Evolutionary conservation across 2,329 filamentous ascomycete genomes (phyloP).

Genomic region (Paecilomyces sp.): DNA sequence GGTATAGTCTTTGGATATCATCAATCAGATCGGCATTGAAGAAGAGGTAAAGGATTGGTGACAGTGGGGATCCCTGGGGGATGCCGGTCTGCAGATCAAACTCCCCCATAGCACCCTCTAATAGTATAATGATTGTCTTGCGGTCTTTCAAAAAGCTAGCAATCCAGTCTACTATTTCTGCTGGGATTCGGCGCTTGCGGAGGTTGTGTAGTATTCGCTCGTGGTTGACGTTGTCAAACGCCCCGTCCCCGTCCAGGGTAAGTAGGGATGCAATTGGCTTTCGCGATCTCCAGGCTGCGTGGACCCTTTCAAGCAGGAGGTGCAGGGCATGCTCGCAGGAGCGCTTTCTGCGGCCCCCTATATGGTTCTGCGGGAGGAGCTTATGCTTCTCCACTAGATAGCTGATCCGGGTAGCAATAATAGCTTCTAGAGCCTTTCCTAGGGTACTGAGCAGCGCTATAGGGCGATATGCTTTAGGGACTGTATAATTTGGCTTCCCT

Average conservation of each 20-base stretch:
- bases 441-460: too few species aligned
- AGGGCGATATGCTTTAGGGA: too few species aligned
- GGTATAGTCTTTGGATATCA: neutral
- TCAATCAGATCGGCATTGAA: constrained; percentile 20
- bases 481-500: constrained; percentile 11
- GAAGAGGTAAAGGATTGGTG: constrained; percentile 19
- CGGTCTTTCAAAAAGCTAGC: constrained; percentile 7
- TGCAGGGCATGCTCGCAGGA: constrained; percentile 8
- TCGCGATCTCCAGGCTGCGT: neutral
- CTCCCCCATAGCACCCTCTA: neutral
- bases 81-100: constrained; percentile 9
- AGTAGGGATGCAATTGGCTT: constrained; percentile 8
- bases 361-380: constrained; percentile 8
- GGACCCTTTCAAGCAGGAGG: constrained; percentile 5
- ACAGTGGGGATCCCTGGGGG: constrained; percentile 16
- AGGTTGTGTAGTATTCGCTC: constrained; percentile 11
- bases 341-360: constrained; percentile 1
- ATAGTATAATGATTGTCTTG: neutral
- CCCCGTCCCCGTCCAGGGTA: constrained; percentile 9
- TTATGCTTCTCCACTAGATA: constrained; percentile 7
- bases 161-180: constrained; percentile 13
- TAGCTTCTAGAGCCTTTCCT: too few species aligned
- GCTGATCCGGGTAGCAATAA: too few species aligned
- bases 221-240: constrained; percentile 11
- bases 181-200: constrained; percentile 7